Percentiles rank a stretch among this genome's conserved stretches.
Evolutionary conservation across 75 land plant genomes (phyloP).

Genomic region (Sequoia sempervirens): DNA sequence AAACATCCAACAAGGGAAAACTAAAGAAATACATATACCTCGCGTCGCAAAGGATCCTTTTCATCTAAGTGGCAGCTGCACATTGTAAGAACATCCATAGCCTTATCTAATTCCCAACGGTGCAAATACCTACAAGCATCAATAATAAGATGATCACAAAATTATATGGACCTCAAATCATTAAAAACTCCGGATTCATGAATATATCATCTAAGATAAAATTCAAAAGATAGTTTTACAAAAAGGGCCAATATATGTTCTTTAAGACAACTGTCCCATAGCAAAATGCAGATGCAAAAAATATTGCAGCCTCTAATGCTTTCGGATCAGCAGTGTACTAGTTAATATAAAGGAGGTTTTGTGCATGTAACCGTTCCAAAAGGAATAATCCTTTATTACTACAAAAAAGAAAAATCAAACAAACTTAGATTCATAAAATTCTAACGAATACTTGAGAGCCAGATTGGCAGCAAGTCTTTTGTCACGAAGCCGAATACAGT

Average conservation of each 20-base stretch:
- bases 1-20: not conserved
- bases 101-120: constrained; percentile 90
- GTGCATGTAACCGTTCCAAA: not conserved
- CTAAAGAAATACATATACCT: constrained; percentile 38
- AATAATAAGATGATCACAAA: not conserved
- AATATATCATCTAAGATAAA: not conserved
- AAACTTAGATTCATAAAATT: not conserved
- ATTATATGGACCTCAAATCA: not conserved
- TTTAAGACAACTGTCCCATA: not conserved
- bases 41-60: constrained; percentile 53
- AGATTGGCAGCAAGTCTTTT: constrained; percentile 88
- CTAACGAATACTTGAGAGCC: constrained; percentile 70
- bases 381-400: not conserved
- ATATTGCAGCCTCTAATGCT: not conserved
- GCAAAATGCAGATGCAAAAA: not conserved
- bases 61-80: constrained; percentile 86
- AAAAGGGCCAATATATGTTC: not conserved
- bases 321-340: not conserved
- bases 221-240: not conserved
- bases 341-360: not conserved
- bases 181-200: not conserved
- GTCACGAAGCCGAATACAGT: constrained; percentile 80
- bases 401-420: not conserved
- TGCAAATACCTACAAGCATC: constrained; percentile 66
- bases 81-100: constrained; percentile 96